phyloP scores from a whole-genome alignment of 2,329 filamentous ascomycete species.

The Davidsoniella eucalypti region DNA sequence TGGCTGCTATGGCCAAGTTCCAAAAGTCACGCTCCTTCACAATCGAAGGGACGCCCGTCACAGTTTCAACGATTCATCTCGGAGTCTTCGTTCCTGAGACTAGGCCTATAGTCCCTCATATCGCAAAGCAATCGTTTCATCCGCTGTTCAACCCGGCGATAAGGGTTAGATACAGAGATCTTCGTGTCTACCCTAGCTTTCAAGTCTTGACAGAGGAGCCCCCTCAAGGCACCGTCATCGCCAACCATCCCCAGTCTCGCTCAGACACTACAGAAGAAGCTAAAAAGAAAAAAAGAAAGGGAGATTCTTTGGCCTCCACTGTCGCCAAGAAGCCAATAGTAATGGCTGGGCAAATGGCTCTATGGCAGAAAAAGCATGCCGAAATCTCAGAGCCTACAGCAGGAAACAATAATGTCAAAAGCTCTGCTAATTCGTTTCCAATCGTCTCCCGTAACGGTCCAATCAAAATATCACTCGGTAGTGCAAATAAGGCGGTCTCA shows the following conservation, averaged over 20 bases:
- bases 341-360: constrained; percentile 28
- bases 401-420: not conserved
- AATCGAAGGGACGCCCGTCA: constrained; percentile 56
- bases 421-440: constrained; percentile 5
- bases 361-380: constrained; percentile 29
- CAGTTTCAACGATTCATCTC: constrained; percentile 62
- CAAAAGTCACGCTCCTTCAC: constrained; percentile 59
- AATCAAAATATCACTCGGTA: constrained; percentile 21
- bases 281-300: constrained; percentile 40
- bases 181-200: constrained; percentile 53
- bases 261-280: constrained; percentile 16
- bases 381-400: constrained; percentile 19
- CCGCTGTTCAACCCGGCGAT: constrained; percentile 52
- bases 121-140: constrained; percentile 49
- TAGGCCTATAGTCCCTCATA: constrained; percentile 35
- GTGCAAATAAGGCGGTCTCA: constrained; percentile 6
- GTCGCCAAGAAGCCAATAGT: constrained; percentile 23
- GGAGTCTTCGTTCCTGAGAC: constrained; percentile 68
- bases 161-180: constrained; percentile 62
- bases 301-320: constrained; percentile 22
- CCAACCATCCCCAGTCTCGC: constrained; percentile 19
- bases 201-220: constrained; percentile 37
- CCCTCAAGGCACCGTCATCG: constrained; percentile 11
- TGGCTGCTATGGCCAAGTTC: constrained; percentile 56
- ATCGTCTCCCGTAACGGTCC: constrained; percentile 11